Conservation (phyloP, 805 yeast genomes). For the Nakazawaea wyomingensis region DNA sequence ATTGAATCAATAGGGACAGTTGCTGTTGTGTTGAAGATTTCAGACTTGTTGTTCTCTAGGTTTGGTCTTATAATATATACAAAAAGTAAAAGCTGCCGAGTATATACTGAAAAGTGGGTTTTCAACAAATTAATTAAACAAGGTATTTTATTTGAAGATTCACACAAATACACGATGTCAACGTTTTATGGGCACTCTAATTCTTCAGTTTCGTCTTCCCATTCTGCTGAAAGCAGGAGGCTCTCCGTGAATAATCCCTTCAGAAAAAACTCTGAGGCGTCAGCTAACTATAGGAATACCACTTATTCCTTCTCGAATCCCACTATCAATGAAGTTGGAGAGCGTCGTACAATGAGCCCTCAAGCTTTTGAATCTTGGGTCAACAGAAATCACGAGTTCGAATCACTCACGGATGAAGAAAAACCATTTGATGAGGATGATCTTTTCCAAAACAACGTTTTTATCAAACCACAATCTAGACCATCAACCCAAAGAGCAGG, state of each 20-base stretch:
- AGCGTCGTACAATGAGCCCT: slow-evolving; percentile 20
- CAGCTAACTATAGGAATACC: slow-evolving; percentile 13
- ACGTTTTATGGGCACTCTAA: slow-evolving; percentile 26
- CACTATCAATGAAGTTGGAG: slow-evolving; percentile 23
- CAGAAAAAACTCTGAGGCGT: slow-evolving; percentile 31
- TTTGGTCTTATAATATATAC: too few relatives aligned
- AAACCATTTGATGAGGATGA: slow-evolving; percentile 32
- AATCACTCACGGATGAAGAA: slow-evolving; percentile 32
- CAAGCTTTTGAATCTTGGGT: slow-evolving; percentile 57
- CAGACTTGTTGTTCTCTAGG: too few relatives aligned
- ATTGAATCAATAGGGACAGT: too few relatives aligned
- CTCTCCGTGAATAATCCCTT: slow-evolving; percentile 72
- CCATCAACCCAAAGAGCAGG: slow-evolving; percentile 16
- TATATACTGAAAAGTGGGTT: too few relatives aligned
- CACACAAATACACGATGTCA: not conserved
- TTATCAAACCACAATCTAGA: slow-evolving; percentile 21
- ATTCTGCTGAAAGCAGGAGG: slow-evolving; percentile 33
- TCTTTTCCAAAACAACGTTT: slow-evolving; percentile 15
- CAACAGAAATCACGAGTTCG: slow-evolving; percentile 30
- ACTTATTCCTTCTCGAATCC: slow-evolving; percentile 11
- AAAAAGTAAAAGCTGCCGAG: too few relatives aligned
- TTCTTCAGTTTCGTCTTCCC: slow-evolving; percentile 27
- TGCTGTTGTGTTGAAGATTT: too few relatives aligned
- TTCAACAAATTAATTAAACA: too few relatives aligned
- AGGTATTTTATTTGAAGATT: too few relatives aligned